A percentile compares a stretch with the other conserved stretches of the same genome.
Evolutionary conservation across 129 eudicot species (phyloP).

Genomic region (Calendula officinalis): DNA sequence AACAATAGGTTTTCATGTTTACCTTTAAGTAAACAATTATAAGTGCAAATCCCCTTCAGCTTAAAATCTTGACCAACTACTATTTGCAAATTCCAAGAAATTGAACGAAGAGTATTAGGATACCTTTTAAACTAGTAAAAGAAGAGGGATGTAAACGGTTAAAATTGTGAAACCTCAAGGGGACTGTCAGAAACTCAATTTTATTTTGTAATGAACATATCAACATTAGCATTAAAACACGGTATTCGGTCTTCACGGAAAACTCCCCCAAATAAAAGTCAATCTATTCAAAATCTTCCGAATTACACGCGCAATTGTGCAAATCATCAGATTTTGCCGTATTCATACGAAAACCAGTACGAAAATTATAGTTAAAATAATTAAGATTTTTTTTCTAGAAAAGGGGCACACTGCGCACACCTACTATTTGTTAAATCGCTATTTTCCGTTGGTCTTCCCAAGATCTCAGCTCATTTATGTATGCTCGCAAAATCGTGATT

Average conservation of each 20-base stretch:
- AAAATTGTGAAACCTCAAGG: too few relatives aligned
- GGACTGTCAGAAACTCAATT: too few relatives aligned
- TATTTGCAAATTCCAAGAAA: too few relatives aligned
- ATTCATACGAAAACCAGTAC: slow-evolving; percentile 15
- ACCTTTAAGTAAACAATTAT: too few relatives aligned
- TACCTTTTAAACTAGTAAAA: too few relatives aligned
- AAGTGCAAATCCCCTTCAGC: too few relatives aligned
- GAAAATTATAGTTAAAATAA: background rate
- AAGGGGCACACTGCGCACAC: background rate
- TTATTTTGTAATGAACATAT: too few relatives aligned
- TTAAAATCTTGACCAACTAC: too few relatives aligned
- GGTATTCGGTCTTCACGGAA: slow-evolving; percentile 15
- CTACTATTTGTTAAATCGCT: slow-evolving; percentile 22
- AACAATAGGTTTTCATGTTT: too few relatives aligned
- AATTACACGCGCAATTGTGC: slow-evolving; percentile 14
- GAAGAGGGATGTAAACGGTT: too few relatives aligned
- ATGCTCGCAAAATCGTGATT: slow-evolving; percentile 9
- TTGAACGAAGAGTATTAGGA: too few relatives aligned
- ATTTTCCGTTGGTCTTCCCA: background rate
- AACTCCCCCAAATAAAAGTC: slow-evolving; percentile 22
- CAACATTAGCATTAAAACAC: too few relatives aligned
- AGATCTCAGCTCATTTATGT: slow-evolving; percentile 30
- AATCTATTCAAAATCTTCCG: slow-evolving; percentile 29
- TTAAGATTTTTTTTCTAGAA: background rate
- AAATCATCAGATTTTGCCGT: slow-evolving; percentile 18